Evolutionary conservation across 805 yeast genomes (phyloP), one percentile per base, ranked within the genome.

Genomic region (Candida namnaoensis): DNA sequence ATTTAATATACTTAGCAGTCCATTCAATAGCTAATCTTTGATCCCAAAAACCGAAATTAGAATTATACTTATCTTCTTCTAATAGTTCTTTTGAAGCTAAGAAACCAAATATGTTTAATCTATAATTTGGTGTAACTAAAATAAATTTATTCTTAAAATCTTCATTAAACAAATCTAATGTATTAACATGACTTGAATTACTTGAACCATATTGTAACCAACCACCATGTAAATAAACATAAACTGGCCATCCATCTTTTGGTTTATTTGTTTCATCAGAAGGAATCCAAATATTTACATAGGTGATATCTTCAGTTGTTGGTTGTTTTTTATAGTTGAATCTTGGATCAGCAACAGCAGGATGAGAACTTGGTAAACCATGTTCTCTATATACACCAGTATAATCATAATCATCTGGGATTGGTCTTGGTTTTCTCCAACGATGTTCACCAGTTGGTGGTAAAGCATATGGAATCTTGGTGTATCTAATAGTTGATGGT

Each of bases 21-120:
- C 79, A 74, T 47, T 66, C 64, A 5, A 72, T 49, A 1, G 71
- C 76, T 32, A 57, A 43, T 38, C 66, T 53, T 51, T 71, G 79
- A 51, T 74, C 79, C 65, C 68, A 66, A 39, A 71, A 58, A 7
- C 72, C 73, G 39, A 60, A 61, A 48, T 72, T 68, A 4, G 58
- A 42, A 65, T 43, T 46, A 34, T 42, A 44, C 5, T 57, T 59
- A 28, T 61, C 57, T 27, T 58, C 59, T 35, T 57, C 65, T 37
- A 61, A 38, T 42, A 60, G 50, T 48, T 74, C 70, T 57, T 62
- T 63, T 12, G 60, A 45, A 2, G 68, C 48, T 24, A 68, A 40
- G 44, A 68, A 51, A 44, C 71, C 60, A 58, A 61, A 60, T 40
- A 64, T 54, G 42, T 65, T 65, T 37, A 68, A 58, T 36, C 76